Evolutionary conservation across 1,139 yeast genomes (phyloP), one percentile per base, ranked within the genome.

Genomic region (Yamadazyma kanchanaburiensis): DNA sequence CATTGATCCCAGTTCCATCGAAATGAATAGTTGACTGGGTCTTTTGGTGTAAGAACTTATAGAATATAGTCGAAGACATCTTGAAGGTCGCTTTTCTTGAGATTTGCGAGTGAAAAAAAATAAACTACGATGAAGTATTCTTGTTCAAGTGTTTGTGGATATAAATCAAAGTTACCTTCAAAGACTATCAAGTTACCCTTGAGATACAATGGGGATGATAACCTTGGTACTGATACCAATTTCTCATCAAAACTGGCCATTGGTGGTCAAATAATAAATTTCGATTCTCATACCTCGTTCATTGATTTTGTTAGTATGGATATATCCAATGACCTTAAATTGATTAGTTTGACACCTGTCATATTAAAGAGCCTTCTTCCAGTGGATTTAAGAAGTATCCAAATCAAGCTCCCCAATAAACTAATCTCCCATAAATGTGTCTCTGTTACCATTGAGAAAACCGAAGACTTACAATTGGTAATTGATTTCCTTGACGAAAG

Each of bases 1-100:
- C 95, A 8, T 95, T 85, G 32, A 94, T 78, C 20, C 97, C 96
- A 0, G 97, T 89, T 17, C 98, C 98, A 56, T 94, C 98, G 53
- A 91, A 94, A 31, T 82, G 75, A 26, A 91, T 77, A 26, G 94
- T 76, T 1, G 86, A 77, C 27, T 85, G 80, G 31, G 76, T 80
- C 54, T 80, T 83, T 54, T 89, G 96, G 25, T 95, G 94, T 40
- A 79, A 66, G 58, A 91, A 91, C 54, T 79, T 74, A 55, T 91
- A 91, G 54, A 87, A 91, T 16, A 91, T 84, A 8, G 89, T 86
- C 14, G 95, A 86, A 12, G 95, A 82, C 97, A 91, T 91, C 31
- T 12, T 19, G 25, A 5, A 12, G 10, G 19, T 13, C 21, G 22
- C n/a, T 20, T 28, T 21, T 23, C 15, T 7, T 18, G 20, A 18